Conservation (phyloP, 1,139 yeast species). For the Groenewaldozyma auringiensis region DNA sequence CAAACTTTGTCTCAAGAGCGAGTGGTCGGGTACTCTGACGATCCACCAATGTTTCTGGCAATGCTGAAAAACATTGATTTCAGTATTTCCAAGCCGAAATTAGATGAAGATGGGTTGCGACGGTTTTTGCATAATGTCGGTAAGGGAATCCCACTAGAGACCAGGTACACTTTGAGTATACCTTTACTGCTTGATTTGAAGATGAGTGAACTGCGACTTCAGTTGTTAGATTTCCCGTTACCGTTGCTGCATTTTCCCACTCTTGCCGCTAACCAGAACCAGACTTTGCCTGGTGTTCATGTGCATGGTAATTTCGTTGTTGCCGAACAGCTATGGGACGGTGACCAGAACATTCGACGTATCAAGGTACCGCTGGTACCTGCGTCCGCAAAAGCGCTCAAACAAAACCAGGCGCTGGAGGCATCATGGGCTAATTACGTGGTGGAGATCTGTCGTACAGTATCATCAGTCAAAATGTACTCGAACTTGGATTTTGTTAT, state of each 20-base stretch:
- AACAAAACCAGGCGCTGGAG: slow-evolving; percentile 27
- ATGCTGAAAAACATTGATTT: slow-evolving; percentile 53
- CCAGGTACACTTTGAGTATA: slow-evolving; percentile 57
- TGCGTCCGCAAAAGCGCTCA: slow-evolving; percentile 22
- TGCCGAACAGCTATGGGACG: slow-evolving; percentile 44
- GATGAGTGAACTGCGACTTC: slow-evolving; percentile 46
- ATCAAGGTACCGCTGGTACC: slow-evolving; percentile 59
- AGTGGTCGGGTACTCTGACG: slow-evolving; percentile 49
- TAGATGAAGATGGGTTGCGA: slow-evolving; percentile 46
- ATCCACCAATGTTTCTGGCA: slow-evolving; percentile 59
- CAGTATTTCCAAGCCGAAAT: slow-evolving; percentile 46
- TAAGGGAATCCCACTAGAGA: slow-evolving; percentile 70
- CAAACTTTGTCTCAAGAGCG: slow-evolving; percentile 43
- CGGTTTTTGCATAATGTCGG: slow-evolving; percentile 64
- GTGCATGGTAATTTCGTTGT: slow-evolving; percentile 48
- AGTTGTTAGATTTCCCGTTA: slow-evolving; percentile 61
- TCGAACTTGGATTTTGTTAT: slow-evolving; percentile 53
- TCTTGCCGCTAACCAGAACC: slow-evolving; percentile 31
- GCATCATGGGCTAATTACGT: slow-evolving; percentile 38
- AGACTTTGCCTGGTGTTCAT: slow-evolving; percentile 26
- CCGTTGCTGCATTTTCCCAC: slow-evolving; percentile 43
- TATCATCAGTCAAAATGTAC: slow-evolving; percentile 67
- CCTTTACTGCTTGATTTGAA: slow-evolving; percentile 51
- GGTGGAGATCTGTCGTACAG: slow-evolving; percentile 63
- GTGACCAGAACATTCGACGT: slow-evolving; percentile 47